Conservation (phyloP, 495 filamentous ascomycete genomes). For the Xylaria acuta region DNA sequence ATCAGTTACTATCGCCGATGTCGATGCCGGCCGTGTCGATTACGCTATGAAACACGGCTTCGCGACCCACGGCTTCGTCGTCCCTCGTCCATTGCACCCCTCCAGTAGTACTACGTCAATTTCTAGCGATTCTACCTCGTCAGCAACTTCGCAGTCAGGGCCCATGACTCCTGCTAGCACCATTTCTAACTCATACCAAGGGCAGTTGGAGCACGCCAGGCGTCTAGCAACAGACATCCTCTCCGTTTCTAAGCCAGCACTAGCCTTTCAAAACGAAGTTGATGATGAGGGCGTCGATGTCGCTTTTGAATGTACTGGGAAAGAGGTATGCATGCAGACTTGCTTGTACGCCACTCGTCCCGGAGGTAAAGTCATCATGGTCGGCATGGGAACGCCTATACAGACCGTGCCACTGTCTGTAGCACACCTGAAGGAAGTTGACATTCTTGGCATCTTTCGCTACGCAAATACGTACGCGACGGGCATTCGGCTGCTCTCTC, state of each 20-base stretch:
- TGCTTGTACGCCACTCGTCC: constrained; percentile 81
- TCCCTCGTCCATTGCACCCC: constrained; percentile 53
- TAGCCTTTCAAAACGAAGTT: constrained; percentile 45
- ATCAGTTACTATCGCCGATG: constrained; percentile 78
- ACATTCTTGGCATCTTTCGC: constrained; percentile 90
- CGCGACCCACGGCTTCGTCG: constrained; percentile 71
- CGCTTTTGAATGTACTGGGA: constrained; percentile 91
- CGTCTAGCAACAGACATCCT: constrained; percentile 60
- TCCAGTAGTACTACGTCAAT: constrained; percentile 50
- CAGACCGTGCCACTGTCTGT: constrained; percentile 86
- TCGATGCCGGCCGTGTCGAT: constrained; percentile 75
- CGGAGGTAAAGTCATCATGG: constrained; percentile 83
- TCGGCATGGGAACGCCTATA: constrained; percentile 93
- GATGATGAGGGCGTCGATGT: constrained; percentile 72
- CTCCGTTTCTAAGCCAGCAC: constrained; percentile 48
- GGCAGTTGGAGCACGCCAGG: constrained; percentile 65
- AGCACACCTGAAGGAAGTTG: constrained; percentile 85
- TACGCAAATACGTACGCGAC: constrained; percentile 87
- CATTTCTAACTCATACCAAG: constrained; percentile 41
- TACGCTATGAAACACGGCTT: constrained; percentile 77
- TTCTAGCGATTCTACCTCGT: constrained; percentile 47
- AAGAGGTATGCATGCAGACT: constrained; percentile 84
- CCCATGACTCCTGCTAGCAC: constrained; percentile 54
- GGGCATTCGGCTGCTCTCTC: constrained; percentile 68
- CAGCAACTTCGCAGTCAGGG: constrained; percentile 47